Evolutionary conservation across 352 stramenopile genomes (phyloP).

Genomic region (Globisporangium spiculum): DNA sequence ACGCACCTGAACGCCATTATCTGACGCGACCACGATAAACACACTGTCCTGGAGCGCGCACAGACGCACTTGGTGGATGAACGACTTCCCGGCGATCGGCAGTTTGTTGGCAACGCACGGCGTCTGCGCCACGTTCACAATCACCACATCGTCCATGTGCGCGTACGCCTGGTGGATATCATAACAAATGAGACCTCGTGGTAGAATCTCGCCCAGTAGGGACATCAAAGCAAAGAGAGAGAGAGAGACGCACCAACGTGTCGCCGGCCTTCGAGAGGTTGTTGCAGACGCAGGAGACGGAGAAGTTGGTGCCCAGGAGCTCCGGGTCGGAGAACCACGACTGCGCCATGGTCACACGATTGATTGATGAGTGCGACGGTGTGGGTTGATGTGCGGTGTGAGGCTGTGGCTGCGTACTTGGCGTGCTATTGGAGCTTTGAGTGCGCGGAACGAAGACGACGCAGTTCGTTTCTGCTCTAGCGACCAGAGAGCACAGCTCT

Average conservation of each 20-base stretch:
- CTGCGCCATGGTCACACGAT: constrained; percentile 23
- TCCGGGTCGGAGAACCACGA: constrained; percentile 51
- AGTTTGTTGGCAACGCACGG: constrained; percentile 41
- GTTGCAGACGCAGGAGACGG: constrained; percentile 50
- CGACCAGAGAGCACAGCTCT: background rate
- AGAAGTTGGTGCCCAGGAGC: constrained; percentile 39
- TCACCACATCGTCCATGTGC: constrained; percentile 42
- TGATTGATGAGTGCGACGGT: background rate
- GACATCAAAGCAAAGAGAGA: background rate
- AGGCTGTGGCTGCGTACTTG: background rate
- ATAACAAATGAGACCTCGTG: background rate
- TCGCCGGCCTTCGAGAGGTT: constrained; percentile 52
- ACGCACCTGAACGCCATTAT: constrained; percentile 53
- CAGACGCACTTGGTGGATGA: constrained; percentile 64
- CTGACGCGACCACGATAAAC: constrained; percentile 64
- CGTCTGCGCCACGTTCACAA: constrained; percentile 39
- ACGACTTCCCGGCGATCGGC: constrained; percentile 43
- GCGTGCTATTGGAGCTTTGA: background rate
- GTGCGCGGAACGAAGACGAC: too few species aligned
- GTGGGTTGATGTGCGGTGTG: background rate
- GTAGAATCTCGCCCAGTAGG: background rate
- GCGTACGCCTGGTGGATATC: constrained; percentile 36
- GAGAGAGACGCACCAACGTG: constrained; percentile 28
- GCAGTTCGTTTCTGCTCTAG: background rate
- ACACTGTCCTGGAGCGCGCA: constrained; percentile 38